Conservation (phyloP, 805 yeast species). For the Hanseniaspora thailandica region DNA sequence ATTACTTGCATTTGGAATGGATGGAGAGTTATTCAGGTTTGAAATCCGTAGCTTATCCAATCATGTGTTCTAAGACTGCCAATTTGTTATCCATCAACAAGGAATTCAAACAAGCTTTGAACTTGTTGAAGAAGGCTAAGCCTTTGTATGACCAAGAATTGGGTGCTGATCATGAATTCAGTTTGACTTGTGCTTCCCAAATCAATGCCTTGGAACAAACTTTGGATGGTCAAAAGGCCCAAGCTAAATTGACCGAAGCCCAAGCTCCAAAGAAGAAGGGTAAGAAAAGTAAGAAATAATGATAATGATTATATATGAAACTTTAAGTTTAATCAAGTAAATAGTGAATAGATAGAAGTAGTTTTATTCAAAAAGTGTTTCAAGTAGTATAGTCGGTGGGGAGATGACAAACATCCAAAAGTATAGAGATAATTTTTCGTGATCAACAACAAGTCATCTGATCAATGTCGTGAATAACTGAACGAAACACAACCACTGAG, state of each 20-base stretch:
- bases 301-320: constrained; percentile 54
- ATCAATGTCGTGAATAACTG: too few relatives aligned
- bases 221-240: constrained; percentile 23
- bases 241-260: constrained; percentile 24
- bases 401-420: too few relatives aligned
- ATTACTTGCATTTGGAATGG: constrained; percentile 42
- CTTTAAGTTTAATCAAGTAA: constrained; percentile 46
- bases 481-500: too few relatives aligned
- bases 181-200: constrained; percentile 60
- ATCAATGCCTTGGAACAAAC: constrained; percentile 41
- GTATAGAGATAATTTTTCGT: too few relatives aligned
- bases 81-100: constrained; percentile 44
- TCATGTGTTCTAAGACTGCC: constrained; percentile 57
- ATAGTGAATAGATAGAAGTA: constrained; percentile 38
- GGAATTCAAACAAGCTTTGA: constrained; percentile 46
- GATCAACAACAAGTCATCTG: too few relatives aligned
- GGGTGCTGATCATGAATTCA: constrained; percentile 56
- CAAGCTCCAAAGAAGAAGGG: constrained; percentile 17
- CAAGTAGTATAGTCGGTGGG: too few relatives aligned
- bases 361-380: not conserved
- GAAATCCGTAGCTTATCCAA: constrained; percentile 52
- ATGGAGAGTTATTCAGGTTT: constrained; percentile 43
- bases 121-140: constrained; percentile 45
- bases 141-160: constrained; percentile 43
- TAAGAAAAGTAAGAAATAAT: constrained; percentile 26